Conservation (phyloP, 192 early-diverging fungal species). For the Podila epicladia region DNA sequence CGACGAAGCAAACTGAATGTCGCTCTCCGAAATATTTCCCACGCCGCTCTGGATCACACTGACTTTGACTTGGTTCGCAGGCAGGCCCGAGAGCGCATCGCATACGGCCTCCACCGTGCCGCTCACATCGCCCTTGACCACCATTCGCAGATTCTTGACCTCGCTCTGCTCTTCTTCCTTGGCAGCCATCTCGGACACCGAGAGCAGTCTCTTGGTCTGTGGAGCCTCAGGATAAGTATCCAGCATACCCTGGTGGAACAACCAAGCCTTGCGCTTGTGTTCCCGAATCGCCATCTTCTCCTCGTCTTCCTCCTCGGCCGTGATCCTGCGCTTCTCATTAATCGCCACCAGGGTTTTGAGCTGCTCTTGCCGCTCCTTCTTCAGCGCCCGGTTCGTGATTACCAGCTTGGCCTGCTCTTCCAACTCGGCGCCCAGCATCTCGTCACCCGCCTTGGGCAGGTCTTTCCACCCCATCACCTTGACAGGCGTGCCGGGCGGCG, state of each 20-base stretch:
- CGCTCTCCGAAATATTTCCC: slow-evolving; percentile 87
- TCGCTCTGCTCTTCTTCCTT: slow-evolving; percentile 51
- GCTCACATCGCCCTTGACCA: slow-evolving; percentile 93
- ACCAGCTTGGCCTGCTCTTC: slow-evolving; percentile 82
- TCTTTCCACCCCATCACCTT: slow-evolving; percentile 94
- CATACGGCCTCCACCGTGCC: slow-evolving; percentile 92
- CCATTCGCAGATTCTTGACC: slow-evolving; percentile 61
- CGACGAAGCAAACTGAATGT: slow-evolving; percentile 78
- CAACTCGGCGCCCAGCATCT: slow-evolving; percentile 77
- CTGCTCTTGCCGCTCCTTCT: slow-evolving; percentile 68
- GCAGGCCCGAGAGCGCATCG: slow-evolving; percentile 79
- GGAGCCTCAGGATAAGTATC: slow-evolving; percentile 60
- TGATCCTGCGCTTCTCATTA: slow-evolving; percentile 75
- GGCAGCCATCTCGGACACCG: slow-evolving; percentile 45
- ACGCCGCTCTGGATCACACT: slow-evolving; percentile 84
- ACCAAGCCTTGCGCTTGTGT: slow-evolving; percentile 69
- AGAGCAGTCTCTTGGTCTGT: slow-evolving; percentile 32
- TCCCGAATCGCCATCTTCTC: slow-evolving; percentile 61
- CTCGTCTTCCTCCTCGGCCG: slow-evolving; percentile 59
- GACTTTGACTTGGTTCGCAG: slow-evolving; percentile 77
- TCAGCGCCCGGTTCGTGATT: slow-evolving; percentile 70
- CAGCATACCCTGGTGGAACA: slow-evolving; percentile 72
- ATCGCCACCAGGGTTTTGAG: slow-evolving; percentile 76
- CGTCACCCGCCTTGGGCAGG: slow-evolving; percentile 90
- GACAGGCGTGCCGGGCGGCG: slow-evolving; percentile 88